These are phyloP conservation scores for Omphalotus olearius DNA, from an alignment of 1,284 basidiomycete genomes.

Conservation along the genomic window DNA sequence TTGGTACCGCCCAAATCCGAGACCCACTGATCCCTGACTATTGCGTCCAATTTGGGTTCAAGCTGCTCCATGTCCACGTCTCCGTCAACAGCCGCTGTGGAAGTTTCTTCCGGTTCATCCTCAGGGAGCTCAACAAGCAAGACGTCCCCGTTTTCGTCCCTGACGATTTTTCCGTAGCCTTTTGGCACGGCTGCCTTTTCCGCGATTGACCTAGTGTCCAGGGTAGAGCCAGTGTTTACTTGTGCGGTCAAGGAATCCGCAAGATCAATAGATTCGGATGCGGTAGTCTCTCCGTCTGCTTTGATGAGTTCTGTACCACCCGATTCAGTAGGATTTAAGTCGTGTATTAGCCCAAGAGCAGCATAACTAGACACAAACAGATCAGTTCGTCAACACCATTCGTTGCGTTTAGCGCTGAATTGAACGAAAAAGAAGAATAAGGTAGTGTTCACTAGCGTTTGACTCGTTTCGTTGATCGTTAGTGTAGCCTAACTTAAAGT, in stretches of 20 bases:
- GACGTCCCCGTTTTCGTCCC: slow-evolving; percentile 81
- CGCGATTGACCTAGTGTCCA: not conserved
- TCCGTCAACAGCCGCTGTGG: slow-evolving; percentile 16
- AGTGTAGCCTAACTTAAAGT: not conserved
- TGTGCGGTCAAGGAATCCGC: slow-evolving; percentile 9
- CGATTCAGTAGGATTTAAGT: slow-evolving; percentile 59
- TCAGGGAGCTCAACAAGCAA: slow-evolving; percentile 72
- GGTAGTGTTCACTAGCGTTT: not conserved
- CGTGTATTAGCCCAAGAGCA: slow-evolving; percentile 68
- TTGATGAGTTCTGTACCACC: slow-evolving; percentile 49
- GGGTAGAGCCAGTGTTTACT: not conserved
- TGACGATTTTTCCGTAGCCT: slow-evolving; percentile 81
- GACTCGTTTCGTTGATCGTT: too few relatives aligned
- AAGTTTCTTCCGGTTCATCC: slow-evolving; percentile 34
- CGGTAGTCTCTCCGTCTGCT: slow-evolving; percentile 11
- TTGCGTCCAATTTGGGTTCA: slow-evolving; percentile 30
- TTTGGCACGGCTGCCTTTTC: slow-evolving; percentile 40
- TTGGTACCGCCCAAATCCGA: slow-evolving; percentile 23
- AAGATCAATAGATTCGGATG: not conserved
- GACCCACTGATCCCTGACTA: slow-evolving; percentile 35
- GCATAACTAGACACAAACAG: slow-evolving; percentile 56
- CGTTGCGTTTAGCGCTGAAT: not conserved
- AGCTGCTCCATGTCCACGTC: slow-evolving; percentile 28
- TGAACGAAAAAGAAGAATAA: not conserved
- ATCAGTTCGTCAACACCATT: slow-evolving; percentile 7